Conservation (phyloP, 768 basidiomycete genomes). For the Mycena polygramma region DNA sequence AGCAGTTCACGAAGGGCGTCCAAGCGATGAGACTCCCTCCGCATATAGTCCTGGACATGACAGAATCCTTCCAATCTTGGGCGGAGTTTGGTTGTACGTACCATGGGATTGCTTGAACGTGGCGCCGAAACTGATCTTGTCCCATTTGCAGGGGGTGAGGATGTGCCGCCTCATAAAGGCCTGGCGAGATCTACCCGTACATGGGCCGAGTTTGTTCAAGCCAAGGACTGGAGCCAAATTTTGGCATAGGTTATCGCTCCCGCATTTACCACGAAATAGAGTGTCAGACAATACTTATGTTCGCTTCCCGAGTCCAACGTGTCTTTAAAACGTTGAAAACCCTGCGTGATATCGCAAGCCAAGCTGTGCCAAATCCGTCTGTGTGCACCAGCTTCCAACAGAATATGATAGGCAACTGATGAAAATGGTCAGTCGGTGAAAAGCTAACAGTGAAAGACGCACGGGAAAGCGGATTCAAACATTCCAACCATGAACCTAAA, state of each 20-base stretch:
- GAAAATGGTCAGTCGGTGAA: too few relatives aligned
- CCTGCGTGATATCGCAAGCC: too few relatives aligned
- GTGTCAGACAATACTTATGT: too few relatives aligned
- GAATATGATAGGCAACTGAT: too few relatives aligned
- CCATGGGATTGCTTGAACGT: not conserved
- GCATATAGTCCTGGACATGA: not conserved
- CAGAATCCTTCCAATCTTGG: not conserved
- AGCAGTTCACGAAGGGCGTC: not conserved
- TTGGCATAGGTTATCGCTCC: not conserved
- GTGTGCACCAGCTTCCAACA: too few relatives aligned
- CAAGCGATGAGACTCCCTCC: not conserved
- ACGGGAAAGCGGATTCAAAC: conserved; percentile 43
- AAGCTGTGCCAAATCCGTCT: too few relatives aligned
- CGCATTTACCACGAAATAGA: too few relatives aligned
- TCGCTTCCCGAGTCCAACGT: too few relatives aligned
- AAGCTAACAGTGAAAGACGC: not conserved
- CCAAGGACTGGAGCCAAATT: conserved; percentile 11
- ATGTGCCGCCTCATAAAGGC: not conserved
- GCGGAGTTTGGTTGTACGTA: conserved; percentile 19
- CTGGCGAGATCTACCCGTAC: conserved; percentile 6
- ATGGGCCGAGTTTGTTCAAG: conserved; percentile 3
- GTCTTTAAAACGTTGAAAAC: too few relatives aligned
- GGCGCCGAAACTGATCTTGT: not conserved
- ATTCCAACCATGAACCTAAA: conserved; percentile 43
- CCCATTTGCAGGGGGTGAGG: too few relatives aligned